Evolutionary conservation across 257 asterid genomes (phyloP).

Genomic region (Pogostemon cablin): DNA sequence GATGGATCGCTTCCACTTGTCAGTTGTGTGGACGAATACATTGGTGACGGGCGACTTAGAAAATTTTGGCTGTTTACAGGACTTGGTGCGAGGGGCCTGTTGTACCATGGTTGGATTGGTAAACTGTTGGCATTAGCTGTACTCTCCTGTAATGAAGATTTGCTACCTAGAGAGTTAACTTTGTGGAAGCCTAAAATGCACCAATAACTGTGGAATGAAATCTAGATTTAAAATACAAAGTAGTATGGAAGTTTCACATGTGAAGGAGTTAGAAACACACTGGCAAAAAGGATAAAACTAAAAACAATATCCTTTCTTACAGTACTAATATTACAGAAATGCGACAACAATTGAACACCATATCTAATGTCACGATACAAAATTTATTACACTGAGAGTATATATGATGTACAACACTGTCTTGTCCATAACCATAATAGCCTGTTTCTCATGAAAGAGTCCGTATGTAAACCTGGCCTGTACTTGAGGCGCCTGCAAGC

Average conservation of each 20-base stretch:
- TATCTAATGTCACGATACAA: neutral
- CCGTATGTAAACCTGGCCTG: conserved; percentile 88
- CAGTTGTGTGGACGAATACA: conserved; percentile 65
- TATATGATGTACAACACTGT: neutral
- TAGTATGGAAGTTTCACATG: too few species aligned
- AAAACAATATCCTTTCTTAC: too few species aligned
- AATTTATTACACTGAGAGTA: neutral
- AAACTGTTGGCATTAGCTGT: conserved; percentile 70
- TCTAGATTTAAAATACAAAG: too few species aligned
- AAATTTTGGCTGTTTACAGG: conserved; percentile 90
- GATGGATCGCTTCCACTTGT: conserved; percentile 84
- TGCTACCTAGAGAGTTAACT: conserved; percentile 64
- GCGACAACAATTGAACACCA: too few species aligned
- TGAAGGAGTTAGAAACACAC: too few species aligned
- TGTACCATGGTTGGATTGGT: conserved; percentile 92
- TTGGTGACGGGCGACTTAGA: conserved; percentile 43
- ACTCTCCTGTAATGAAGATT: conserved; percentile 58
- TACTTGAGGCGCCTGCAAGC: conserved; percentile 80
- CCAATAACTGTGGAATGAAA: conserved; percentile 1
- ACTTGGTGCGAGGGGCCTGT: conserved; percentile 90
- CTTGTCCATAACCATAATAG: neutral
- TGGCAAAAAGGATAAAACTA: too few species aligned
- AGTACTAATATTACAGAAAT: too few species aligned
- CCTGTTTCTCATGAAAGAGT: conserved; percentile 28
- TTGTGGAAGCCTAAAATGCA: conserved; percentile 64